Evolutionary conservation across 306 rosid genomes (phyloP).

Genomic region (Begonia masoniana): DNA sequence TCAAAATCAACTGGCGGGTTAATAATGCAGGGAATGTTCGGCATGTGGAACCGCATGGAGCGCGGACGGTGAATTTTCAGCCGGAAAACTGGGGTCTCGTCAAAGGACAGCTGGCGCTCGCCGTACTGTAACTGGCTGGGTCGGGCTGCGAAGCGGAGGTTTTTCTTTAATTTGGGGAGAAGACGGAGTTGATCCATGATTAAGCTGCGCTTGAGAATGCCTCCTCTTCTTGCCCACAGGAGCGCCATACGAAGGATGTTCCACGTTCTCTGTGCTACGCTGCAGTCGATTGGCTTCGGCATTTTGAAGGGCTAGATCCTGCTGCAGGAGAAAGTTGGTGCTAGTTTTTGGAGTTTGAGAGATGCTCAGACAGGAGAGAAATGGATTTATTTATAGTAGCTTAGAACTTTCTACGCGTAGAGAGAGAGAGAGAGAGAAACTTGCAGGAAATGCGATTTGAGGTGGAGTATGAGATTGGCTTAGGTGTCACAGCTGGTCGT

Average conservation of each 20-base stretch:
- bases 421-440: too few relatives aligned
- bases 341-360: too few relatives aligned
- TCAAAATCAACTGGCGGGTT: slow-evolving; percentile 50
- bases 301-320: too few relatives aligned
- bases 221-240: slow-evolving; percentile 74
- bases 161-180: slow-evolving; percentile 45
- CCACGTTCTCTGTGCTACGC: slow-evolving; percentile 44
- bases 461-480: too few relatives aligned
- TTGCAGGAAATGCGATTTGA: too few relatives aligned
- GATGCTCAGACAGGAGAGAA: too few relatives aligned
- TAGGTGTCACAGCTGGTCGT: too few relatives aligned
- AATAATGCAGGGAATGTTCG: slow-evolving; percentile 50
- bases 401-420: too few relatives aligned
- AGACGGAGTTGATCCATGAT: slow-evolving; percentile 38
- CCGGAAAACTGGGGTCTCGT: slow-evolving; percentile 54
- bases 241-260: slow-evolving; percentile 46
- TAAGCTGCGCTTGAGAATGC: slow-evolving; percentile 40
- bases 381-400: too few relatives aligned
- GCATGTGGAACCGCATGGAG: slow-evolving; percentile 51
- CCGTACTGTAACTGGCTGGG: slow-evolving; percentile 27
- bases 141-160: slow-evolving; percentile 14
- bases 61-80: slow-evolving; percentile 40
- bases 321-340: too few relatives aligned
- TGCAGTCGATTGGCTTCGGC: too few relatives aligned
- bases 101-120: slow-evolving; percentile 78